A percentile compares a stretch with the other conserved stretches of the same genome.
Evolutionary conservation across 768 basidiomycete genomes (phyloP).

Genomic region (Termitomyces bulborhizus): DNA sequence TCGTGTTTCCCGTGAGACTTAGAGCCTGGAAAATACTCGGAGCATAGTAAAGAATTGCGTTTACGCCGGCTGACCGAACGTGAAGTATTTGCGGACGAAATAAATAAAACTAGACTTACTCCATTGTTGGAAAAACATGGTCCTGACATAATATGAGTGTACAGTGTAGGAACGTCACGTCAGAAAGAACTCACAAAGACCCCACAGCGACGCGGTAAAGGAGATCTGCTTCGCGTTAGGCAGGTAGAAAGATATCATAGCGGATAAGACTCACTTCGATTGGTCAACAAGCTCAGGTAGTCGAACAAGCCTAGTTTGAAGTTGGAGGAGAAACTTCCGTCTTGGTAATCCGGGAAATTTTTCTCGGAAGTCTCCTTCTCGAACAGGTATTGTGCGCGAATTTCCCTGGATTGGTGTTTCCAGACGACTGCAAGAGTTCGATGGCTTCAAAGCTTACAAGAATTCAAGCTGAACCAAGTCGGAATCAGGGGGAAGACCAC

Average conservation of each 20-base stretch:
- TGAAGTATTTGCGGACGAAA: background rate
- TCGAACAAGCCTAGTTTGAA: constrained; percentile 56
- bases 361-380: constrained; percentile 57
- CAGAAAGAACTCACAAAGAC: constrained; percentile 33
- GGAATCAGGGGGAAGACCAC: constrained; percentile 46
- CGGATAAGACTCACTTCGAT: constrained; percentile 28
- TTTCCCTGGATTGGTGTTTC: constrained; percentile 38
- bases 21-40: constrained; percentile 62
- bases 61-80: constrained; percentile 43
- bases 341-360: constrained; percentile 60
- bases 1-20: constrained; percentile 55
- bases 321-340: constrained; percentile 47
- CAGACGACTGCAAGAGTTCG: background rate
- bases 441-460: constrained; percentile 34
- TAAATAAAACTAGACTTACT: constrained; percentile 26
- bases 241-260: background rate
- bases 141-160: constrained; percentile 24
- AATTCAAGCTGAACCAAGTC: constrained; percentile 72
- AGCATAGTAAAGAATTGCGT: constrained; percentile 73
- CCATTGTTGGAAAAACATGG: constrained; percentile 84
- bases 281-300: constrained; percentile 56
- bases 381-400: constrained; percentile 68
- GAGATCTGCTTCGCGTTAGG: constrained; percentile 31
- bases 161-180: background rate
- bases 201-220: constrained; percentile 60